These are phyloP conservation scores for Fusarium illudens DNA, from an alignment of 2,329 filamentous ascomycete species.

Conservation along the genomic window DNA sequence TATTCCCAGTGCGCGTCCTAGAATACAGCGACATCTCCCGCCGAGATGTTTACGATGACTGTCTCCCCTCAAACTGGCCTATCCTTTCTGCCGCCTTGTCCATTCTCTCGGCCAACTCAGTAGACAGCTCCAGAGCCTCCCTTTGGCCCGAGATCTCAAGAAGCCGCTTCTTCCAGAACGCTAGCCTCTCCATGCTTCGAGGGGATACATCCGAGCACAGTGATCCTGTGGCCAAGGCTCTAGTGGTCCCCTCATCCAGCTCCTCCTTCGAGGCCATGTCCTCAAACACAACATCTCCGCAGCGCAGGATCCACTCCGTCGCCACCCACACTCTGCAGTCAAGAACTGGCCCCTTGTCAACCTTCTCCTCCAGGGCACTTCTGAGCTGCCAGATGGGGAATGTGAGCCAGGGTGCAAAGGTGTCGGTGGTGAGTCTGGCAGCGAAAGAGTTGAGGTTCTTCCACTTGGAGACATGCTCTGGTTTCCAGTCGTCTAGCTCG, in stretches of 20 bases:
- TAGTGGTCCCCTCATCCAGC: rapidly evolving
- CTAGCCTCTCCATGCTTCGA: not conserved
- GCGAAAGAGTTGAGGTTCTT: not conserved
- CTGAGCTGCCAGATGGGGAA: not conserved
- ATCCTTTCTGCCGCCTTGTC: not conserved
- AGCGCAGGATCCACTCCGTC: not conserved
- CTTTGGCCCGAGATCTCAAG: not conserved
- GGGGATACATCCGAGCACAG: not conserved
- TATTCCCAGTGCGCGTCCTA: too few relatives aligned
- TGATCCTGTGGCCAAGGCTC: not conserved
- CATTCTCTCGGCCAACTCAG: not conserved
- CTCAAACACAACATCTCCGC: not conserved
- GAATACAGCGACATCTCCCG: too few relatives aligned
- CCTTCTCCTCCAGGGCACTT: not conserved
- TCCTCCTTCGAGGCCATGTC: not conserved
- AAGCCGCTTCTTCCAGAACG: not conserved
- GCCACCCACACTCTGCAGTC: not conserved
- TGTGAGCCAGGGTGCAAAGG: not conserved
- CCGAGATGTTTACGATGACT: not conserved
- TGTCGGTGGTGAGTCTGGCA: not conserved
- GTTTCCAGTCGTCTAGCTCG: not conserved
- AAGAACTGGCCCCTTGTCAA: not conserved
- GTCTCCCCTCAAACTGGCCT: not conserved
- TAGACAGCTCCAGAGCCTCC: not conserved
- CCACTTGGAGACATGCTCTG: not conserved